These are phyloP conservation scores for Acer campestre DNA, from an alignment of 345 rosid genomes.

Conservation along the genomic window DNA sequence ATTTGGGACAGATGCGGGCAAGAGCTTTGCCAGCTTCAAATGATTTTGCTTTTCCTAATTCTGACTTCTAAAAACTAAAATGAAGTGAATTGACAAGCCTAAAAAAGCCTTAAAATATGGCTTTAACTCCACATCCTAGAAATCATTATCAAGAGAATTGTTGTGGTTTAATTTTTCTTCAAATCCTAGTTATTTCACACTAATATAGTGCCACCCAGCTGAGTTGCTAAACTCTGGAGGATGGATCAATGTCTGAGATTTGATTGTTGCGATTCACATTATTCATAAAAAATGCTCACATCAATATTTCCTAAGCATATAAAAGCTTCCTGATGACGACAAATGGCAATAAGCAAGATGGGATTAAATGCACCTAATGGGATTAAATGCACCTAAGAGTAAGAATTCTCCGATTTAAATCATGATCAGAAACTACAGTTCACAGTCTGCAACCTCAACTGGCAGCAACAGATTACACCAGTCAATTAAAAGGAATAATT, in stretches of 20 bases:
- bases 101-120: background rate
- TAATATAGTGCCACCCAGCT: background rate
- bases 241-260: background rate
- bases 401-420: background rate
- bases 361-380: background rate
- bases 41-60: background rate
- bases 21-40: background rate
- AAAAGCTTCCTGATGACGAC: background rate
- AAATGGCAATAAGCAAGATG: background rate
- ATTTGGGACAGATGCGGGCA: background rate
- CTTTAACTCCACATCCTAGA: background rate
- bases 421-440: too few relatives aligned
- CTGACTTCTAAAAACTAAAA: background rate
- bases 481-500: too few relatives aligned
- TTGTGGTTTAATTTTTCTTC: background rate
- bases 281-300: background rate
- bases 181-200: background rate
- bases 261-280: background rate
- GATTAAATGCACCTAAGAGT: background rate
- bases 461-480: too few relatives aligned
- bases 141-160: background rate
- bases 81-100: conserved; percentile 1
- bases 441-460: too few relatives aligned
- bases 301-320: background rate
- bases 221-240: background rate